Evolutionary conservation across 331 rosid genomes (phyloP).

Genomic region (Erythrophleum ivorense): DNA sequence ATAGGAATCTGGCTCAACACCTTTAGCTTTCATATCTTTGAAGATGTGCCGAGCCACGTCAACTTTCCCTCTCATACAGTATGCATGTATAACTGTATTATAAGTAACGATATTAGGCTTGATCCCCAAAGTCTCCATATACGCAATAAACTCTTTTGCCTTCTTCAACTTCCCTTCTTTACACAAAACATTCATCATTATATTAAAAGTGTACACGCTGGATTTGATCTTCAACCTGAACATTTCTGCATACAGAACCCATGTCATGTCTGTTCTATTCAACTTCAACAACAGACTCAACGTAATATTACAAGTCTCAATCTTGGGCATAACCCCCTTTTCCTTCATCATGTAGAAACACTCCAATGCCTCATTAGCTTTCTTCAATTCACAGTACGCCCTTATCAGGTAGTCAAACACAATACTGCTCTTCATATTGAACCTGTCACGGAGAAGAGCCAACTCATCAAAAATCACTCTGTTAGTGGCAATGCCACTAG

Average conservation of each 20-base stretch:
- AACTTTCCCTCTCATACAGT: constrained; percentile 61
- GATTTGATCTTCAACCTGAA: constrained; percentile 74
- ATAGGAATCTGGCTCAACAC: constrained; percentile 69
- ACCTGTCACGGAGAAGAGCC: constrained; percentile 37
- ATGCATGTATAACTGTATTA: constrained; percentile 71
- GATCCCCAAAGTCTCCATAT: constrained; percentile 68
- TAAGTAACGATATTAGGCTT: constrained; percentile 75
- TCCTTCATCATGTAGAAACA: constrained; percentile 71
- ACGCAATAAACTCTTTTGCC: constrained; percentile 71
- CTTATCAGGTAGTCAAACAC: constrained; percentile 56
- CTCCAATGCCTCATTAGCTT: constrained; percentile 60
- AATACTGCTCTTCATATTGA: constrained; percentile 43
- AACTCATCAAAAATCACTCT: constrained; percentile 50
- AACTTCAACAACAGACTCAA: constrained; percentile 62
- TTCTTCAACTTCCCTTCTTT: constrained; percentile 81
- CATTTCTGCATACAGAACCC: constrained; percentile 91
- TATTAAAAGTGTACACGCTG: constrained; percentile 66
- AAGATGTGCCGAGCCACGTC: constrained; percentile 54
- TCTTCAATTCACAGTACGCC: constrained; percentile 66
- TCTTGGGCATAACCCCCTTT: constrained; percentile 54
- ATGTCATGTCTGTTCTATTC: constrained; percentile 57
- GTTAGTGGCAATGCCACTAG: constrained; percentile 35
- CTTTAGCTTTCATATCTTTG: constrained; percentile 59
- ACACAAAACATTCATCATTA: constrained; percentile 84
- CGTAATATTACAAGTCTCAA: constrained; percentile 68